Evolutionary conservation across 768 basidiomycete genomes (phyloP).

Genomic region (Leccinum boreale): DNA sequence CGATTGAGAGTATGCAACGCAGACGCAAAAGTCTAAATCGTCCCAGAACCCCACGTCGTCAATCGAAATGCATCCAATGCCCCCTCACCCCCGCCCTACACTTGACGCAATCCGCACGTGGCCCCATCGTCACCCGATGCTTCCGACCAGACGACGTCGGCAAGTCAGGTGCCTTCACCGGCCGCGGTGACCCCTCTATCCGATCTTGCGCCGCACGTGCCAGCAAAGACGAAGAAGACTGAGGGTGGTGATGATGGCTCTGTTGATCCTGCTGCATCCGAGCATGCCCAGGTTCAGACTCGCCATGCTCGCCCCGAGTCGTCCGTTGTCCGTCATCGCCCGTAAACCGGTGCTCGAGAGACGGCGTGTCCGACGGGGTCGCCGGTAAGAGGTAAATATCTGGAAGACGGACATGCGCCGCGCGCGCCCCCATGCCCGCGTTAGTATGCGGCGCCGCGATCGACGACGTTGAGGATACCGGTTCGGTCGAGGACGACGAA

Average conservation of each 20-base stretch:
- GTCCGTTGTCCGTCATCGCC: slow-evolving; percentile 1
- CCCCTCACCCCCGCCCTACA: slow-evolving; percentile 65
- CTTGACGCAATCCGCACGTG: slow-evolving; percentile 64
- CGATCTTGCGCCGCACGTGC: slow-evolving; percentile 10
- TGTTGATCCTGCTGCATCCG: slow-evolving; percentile 1
- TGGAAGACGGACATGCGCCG: slow-evolving; percentile 15
- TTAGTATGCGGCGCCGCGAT: neutral
- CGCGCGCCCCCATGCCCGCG: neutral
- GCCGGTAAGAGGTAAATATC: slow-evolving; percentile 29
- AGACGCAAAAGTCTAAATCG: neutral
- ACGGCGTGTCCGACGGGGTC: slow-evolving; percentile 22
- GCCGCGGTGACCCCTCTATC: slow-evolving; percentile 14
- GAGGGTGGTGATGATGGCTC: neutral
- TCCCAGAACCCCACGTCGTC: slow-evolving; percentile 5
- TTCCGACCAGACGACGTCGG: slow-evolving; percentile 28
- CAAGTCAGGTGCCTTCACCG: slow-evolving; percentile 9
- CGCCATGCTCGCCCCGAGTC: neutral
- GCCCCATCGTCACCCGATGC: slow-evolving; percentile 67
- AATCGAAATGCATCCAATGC: slow-evolving; percentile 69
- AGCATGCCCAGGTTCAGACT: neutral
- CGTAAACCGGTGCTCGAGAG: slow-evolving; percentile 12
- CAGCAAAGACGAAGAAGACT: neutral
- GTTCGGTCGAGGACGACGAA: slow-evolving; percentile 19
- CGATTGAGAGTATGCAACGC: neutral
- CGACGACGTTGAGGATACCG: slow-evolving; percentile 15